Conservation (phyloP, 2,329 filamentous ascomycete species). For the Sclerotinia subarctica region DNA sequence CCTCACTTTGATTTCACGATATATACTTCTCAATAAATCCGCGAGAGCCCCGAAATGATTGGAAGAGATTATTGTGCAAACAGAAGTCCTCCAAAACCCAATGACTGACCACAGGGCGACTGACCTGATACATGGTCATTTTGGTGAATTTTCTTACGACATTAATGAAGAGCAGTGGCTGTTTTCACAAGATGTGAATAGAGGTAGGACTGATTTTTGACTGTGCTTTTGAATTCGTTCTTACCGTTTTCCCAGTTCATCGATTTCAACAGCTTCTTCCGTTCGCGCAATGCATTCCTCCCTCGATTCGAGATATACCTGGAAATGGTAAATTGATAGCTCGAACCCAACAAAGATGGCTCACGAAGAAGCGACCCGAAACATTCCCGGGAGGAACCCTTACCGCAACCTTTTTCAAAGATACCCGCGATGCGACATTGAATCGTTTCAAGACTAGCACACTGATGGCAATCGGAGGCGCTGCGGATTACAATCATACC, state of each 20-base stretch:
- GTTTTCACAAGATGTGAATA: conserved; percentile 31
- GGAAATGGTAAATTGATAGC: conserved; percentile 19
- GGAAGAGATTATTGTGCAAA: conserved; percentile 21
- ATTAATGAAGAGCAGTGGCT: conserved; percentile 35
- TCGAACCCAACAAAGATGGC: conserved; percentile 29
- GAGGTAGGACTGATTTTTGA: conserved; percentile 24
- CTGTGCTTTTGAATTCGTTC: not conserved
- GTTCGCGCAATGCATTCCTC: conserved; percentile 30
- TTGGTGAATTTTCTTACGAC: conserved; percentile 49
- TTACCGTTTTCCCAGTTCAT: conserved; percentile 26
- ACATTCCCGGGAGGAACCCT: conserved; percentile 26
- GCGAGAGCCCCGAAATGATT: conserved; percentile 31
- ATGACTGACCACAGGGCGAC: conserved; percentile 40
- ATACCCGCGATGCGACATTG: conserved; percentile 17
- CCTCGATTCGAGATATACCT: conserved; percentile 27
- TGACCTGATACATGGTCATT: conserved; percentile 52
- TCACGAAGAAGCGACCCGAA: conserved; percentile 33
- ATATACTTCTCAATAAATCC: not conserved
- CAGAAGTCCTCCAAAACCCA: conserved; percentile 39
- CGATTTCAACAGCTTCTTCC: conserved; percentile 33
- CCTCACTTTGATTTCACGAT: not conserved
- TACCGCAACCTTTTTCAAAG: conserved; percentile 19
- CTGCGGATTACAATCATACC: conserved; percentile 26
- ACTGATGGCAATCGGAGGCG: conserved; percentile 31
- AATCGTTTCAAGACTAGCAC: conserved; percentile 21